Evolutionary conservation across 768 basidiomycete genomes (phyloP), one percentile per base, ranked within the genome.

Genomic region (Clavulina sp.): DNA sequence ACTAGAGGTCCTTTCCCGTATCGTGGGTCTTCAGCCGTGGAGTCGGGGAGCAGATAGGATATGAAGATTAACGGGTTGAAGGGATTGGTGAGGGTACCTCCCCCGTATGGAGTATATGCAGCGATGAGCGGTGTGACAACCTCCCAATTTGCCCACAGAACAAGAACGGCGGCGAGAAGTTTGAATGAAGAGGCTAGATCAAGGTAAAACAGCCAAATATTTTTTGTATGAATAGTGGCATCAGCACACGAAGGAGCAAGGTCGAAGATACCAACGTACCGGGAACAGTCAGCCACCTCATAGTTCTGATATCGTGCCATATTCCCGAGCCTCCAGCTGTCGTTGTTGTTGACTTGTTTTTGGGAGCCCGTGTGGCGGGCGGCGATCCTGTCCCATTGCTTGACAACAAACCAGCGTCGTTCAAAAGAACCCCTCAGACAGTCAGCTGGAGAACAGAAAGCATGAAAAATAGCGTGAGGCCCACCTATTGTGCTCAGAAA

Each of bases 241-340:
- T 23, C 38, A 23, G 26, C n/a, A 33, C 46, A 7, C 23, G n/a
- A 24, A 18, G 0, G 33, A n/a, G 52, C 34, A 6, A 33, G 49
- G 2, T 43, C 16, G 28, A 0, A 16, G 41, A 24, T n/a, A 70
- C 73, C 50, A n/a, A n/a, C n/a, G n/a, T 47, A 82, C 87, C 62
- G 5, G 88, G 87, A 21, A 82, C 69, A 16, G 81, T 64, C 52
- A 80, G 78, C 89, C 89, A 93, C 57, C 76, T 69, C 9, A 70
- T 62, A 0, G 72, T 69, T 58, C 53, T 65, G 56, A 78, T 54
- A 61, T 80, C 70, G 60, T 69, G 34, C n/a, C n/a, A n/a, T n/a
- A n/a, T n/a, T n/a, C n/a, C n/a, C n/a, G n/a, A n/a, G n/a, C n/a
- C n/a, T n/a, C n/a, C n/a, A n/a, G n/a, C n/a, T n/a, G n/a, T n/a